Conservation (phyloP, 345 rosid species). For the Linum usitatissimum region DNA sequence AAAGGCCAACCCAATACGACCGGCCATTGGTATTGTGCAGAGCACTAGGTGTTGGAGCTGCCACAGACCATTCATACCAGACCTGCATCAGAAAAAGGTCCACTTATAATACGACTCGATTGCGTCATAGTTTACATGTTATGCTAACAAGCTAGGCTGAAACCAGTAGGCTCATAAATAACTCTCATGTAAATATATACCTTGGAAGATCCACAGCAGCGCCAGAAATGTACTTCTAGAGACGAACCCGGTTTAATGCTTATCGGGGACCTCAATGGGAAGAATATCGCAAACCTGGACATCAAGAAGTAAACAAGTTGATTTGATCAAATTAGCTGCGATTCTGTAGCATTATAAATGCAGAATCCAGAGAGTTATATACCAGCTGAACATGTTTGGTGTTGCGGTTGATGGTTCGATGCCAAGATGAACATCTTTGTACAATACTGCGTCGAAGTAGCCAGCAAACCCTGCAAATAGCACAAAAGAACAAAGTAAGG, state of each 20-base stretch:
- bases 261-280: conserved; percentile 79
- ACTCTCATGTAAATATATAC: conserved; percentile 20
- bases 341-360: not conserved
- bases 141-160: not conserved
- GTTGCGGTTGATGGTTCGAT: conserved; percentile 87
- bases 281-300: conserved; percentile 86
- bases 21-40: conserved; percentile 92
- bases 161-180: not conserved
- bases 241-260: conserved; percentile 43
- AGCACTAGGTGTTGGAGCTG: conserved; percentile 52
- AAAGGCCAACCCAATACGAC: conserved; percentile 94
- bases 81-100: conserved; percentile 36
- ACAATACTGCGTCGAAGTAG: conserved; percentile 78
- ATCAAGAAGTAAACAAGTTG: not conserved
- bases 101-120: not conserved
- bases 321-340: not conserved
- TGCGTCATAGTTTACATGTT: not conserved
- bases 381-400: conserved; percentile 99
- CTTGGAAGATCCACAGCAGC: conserved; percentile 74
- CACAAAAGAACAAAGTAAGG: not conserved
- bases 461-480: conserved; percentile 74
- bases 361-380: conserved; percentile 11
- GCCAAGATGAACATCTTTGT: conserved; percentile 92
- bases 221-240: conserved; percentile 88
- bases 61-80: conserved; percentile 94